phyloP scores from a whole-genome alignment of 257 asterid species.

The Solanum gracilifrons region DNA sequence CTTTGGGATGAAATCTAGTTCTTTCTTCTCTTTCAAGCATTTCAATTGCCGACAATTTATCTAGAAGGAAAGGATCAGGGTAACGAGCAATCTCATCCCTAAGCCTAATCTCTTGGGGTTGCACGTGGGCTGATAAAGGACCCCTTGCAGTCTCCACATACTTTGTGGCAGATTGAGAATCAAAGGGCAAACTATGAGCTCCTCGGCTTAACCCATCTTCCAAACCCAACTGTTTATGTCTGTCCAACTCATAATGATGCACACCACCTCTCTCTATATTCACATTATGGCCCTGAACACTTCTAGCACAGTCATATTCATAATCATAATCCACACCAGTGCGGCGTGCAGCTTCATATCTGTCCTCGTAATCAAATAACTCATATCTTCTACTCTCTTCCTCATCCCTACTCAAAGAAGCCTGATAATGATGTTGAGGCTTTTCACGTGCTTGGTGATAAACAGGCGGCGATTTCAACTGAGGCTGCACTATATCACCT shows the following conservation, averaged over 20 bases:
- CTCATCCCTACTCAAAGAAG: not conserved
- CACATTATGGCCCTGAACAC: not conserved
- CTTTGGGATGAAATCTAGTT: not conserved
- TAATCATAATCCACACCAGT: not conserved
- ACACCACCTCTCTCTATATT: not conserved
- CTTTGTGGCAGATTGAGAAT: not conserved
- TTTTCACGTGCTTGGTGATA: not conserved
- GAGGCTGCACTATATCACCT: not conserved
- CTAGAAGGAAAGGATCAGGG: constrained; percentile 9
- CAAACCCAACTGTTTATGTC: not conserved
- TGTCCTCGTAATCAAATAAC: not conserved
- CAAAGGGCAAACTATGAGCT: not conserved
- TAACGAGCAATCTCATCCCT: not conserved
- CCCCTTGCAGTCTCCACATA: constrained; percentile 2
- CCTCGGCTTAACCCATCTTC: not conserved
- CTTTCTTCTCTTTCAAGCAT: constrained; percentile 8
- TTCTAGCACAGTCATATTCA: not conserved
- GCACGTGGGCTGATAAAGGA: not conserved
- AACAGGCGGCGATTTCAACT: not conserved
- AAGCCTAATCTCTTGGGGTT: not conserved
- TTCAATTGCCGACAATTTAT: constrained; percentile 4
- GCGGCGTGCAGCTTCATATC: not conserved
- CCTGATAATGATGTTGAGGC: not conserved
- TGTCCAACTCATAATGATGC: not conserved
- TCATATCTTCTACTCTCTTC: not conserved